Base-by-base conservation (phyloP, 306 rosid genomes). In the Quillaja saponaria region DNA sequence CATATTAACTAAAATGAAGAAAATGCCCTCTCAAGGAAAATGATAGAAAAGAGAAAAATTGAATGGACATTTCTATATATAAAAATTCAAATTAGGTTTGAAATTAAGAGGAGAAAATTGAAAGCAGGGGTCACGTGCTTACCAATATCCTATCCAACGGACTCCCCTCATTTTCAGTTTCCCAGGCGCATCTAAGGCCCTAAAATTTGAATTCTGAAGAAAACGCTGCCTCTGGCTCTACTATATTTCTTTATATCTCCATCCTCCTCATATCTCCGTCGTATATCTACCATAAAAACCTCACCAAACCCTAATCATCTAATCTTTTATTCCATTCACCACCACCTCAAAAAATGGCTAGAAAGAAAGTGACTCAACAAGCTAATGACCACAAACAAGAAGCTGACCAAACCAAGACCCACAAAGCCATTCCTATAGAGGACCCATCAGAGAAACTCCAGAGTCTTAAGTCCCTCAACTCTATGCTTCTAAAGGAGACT, bases 381-480 rank as follows among this genome's bases (percentile, higher is more conserved):
- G 4, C 84, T 33, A 17, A 67, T 5, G 58, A 59, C 35, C 62
- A 55, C 55, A 71, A 76, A 38, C 60, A 54, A 10, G 59, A 59
- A 39, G 2, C 5, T 8, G 12, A 38, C 7, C 14, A 25, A 46
- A 19, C 45, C 40, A 34, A 60, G 6, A 10, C 59, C 53, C 62
- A 16, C 54, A 45, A 48, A 0, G n/a, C 79, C 19, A 8, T 75
- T 21, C 25, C 78, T 52, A 57, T 68, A 68, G 85, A 76, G 13
- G 82, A 70, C 61, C 17, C 87, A 15, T 47, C 72, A 0, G 66
- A 65, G 37, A 83, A 88, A 82, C 47, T 91, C 31, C 68, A 71
- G 69, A 84, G 41, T 42, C 87, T 91, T 72, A 88, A 84, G 71
- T 66, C 82, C n/a, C 81, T 88, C 67, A 92, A 88, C 56, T 51